A percentile compares a stretch with the other conserved stretches of the same genome.
Conservation (phyloP, 2,329 filamentous ascomycete genomes). For the Daldinia eschscholtzii region DNA sequence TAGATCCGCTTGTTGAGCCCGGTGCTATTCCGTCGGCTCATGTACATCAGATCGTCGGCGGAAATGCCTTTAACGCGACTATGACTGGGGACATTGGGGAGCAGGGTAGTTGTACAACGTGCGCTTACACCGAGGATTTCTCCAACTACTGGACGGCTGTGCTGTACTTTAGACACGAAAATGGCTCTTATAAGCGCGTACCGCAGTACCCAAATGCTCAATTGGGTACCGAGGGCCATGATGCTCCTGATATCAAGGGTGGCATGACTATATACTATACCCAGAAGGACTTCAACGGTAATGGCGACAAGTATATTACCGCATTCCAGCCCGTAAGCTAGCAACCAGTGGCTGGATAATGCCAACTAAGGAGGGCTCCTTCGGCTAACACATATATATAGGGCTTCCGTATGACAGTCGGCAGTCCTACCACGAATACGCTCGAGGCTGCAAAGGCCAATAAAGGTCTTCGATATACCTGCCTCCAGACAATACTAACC, state of each 20-base stretch:
- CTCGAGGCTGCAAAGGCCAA: constrained; percentile 46
- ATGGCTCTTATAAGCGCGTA: constrained; percentile 49
- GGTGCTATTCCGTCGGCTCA: constrained; percentile 40
- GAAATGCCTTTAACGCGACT: constrained; percentile 41
- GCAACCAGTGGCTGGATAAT: background rate
- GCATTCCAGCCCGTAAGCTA: constrained; percentile 55
- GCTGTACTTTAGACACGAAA: constrained; percentile 45
- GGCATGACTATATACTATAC: constrained; percentile 52
- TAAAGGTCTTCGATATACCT: constrained; percentile 55
- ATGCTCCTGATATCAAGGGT: constrained; percentile 40
- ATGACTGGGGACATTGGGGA: constrained; percentile 40
- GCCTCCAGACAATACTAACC: constrained; percentile 53
- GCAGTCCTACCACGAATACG: constrained; percentile 43
- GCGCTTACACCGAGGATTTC: constrained; percentile 43
- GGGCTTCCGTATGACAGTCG: constrained; percentile 59
- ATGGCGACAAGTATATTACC: constrained; percentile 54
- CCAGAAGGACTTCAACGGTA: constrained; percentile 46
- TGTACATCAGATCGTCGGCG: constrained; percentile 44
- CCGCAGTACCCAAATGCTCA: constrained; percentile 46
- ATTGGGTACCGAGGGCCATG: constrained; percentile 33
- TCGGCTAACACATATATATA: constrained; percentile 22
- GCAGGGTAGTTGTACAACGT: constrained; percentile 38
- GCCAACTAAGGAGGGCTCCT: background rate
- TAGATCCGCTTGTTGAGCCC: constrained; percentile 42
- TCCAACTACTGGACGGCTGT: constrained; percentile 50